A percentile compares a stretch with the other conserved stretches of the same genome.
phyloP scores from a whole-genome alignment of 352 stramenopile species.

The Globisporangium iwayamae region DNA sequence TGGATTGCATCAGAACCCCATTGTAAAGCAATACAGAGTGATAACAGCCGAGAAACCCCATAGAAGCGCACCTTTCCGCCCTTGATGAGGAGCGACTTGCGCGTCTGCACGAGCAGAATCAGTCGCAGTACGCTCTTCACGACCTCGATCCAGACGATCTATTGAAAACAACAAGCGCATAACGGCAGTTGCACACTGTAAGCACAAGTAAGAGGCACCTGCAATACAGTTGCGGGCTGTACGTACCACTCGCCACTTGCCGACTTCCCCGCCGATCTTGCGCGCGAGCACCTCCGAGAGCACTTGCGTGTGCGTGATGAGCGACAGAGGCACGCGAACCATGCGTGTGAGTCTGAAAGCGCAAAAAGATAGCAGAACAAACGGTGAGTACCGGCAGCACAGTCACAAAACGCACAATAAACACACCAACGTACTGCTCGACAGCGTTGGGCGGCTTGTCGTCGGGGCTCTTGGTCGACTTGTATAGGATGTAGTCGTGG shows the following conservation, averaged over 20 bases:
- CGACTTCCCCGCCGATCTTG: slow-evolving; percentile 61
- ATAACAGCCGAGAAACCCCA: background rate
- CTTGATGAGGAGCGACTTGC: slow-evolving; percentile 49
- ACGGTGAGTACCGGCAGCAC: background rate
- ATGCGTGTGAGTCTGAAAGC: slow-evolving; percentile 44
- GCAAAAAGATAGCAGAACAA: background rate
- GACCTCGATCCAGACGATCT: slow-evolving; percentile 78
- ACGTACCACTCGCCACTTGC: slow-evolving; percentile 68
- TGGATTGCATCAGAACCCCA: background rate
- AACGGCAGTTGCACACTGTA: background rate
- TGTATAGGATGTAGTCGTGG: slow-evolving; percentile 83
- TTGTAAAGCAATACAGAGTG: background rate
- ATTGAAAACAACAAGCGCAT: background rate
- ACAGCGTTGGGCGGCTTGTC: slow-evolving; percentile 17
- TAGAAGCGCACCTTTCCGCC: slow-evolving; percentile 43
- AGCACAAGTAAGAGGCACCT: background rate
- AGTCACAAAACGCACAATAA: background rate
- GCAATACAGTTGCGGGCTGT: background rate
- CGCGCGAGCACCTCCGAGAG: slow-evolving; percentile 70
- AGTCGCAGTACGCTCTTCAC: slow-evolving; percentile 72
- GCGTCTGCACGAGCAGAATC: slow-evolving; percentile 57
- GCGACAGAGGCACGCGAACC: slow-evolving; percentile 65
- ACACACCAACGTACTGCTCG: slow-evolving; percentile 24
- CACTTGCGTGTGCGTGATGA: slow-evolving; percentile 81
- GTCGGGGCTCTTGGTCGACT: slow-evolving; percentile 24